Base-by-base conservation (phyloP, 352 stramenopile genomes). In the Pythium brachiatum region DNA sequence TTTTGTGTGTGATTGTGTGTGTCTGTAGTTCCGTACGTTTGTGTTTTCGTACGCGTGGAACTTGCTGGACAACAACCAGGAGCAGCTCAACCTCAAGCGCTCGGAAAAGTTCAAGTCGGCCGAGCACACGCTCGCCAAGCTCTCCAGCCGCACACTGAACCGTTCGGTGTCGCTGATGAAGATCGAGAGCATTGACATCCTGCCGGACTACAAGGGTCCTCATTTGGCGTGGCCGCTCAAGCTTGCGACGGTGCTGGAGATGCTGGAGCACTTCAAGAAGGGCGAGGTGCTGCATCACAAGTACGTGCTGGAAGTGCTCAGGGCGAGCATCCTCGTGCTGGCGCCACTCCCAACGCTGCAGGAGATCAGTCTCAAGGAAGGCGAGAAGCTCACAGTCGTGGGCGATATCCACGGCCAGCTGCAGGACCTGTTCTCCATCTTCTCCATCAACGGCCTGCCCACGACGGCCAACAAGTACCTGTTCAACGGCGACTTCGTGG, bases 401-500 rank as follows among this genome's bases (percentile, higher is more conserved):
- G 94, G 94, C 7, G 94, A 98, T 74, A 79, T 98, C 23, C 94
- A 98, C 68, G 94, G 94, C n/a, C 94, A 98, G 66, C 69, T 98
- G 18, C 85, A 97, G 39, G 96, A 99, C 60, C 75, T 99, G 2
- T 97, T 96, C 56, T 92, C 91, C 7, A 98, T 98, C 51, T 97
- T 99, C 50, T 96, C 81, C 13, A 89, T 97, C 63, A 97, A 97
- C 62, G 93, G 92, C 0, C 64, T 97, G 36, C 95, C 96, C 7
- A 91, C 77, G 11, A 46, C 53, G 11, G 90, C 86, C n/a, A 98
- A 98, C 74, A 91, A 91, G 66, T 98, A 98, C 69, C 70, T 99
- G 1, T 98, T 99, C 76, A 99, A 98, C 70, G 95, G 95, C 0
- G 95, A 98, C 66, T 98, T 98, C 71, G 96, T 98, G 36, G 96